Conservation (phyloP, 2,329 filamentous ascomycete genomes). For the Aspergillus bombycis region DNA sequence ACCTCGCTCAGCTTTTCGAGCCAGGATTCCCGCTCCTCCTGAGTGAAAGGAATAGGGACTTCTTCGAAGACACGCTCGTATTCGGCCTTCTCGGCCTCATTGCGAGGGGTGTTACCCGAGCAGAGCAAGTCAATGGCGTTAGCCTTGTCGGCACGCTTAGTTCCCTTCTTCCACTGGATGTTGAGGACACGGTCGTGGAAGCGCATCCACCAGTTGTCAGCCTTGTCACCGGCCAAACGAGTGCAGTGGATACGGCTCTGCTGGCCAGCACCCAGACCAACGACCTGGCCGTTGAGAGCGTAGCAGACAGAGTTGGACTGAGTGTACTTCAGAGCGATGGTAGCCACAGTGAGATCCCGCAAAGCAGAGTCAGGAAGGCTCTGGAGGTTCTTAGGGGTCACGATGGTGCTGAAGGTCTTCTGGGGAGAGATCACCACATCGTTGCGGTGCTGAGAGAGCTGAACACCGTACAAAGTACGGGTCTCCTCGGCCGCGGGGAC, state of each 20-base stretch:
- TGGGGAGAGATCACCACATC: conserved; percentile 82
- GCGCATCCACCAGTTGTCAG: conserved; percentile 99
- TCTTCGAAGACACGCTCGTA: conserved; percentile 92
- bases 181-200: conserved; percentile 87
- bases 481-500: conserved; percentile 74
- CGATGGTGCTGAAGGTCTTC: conserved; percentile 78
- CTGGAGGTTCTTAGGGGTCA: conserved; percentile 79
- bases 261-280: conserved; percentile 93
- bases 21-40: conserved; percentile 85
- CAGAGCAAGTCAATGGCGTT: conserved; percentile 97
- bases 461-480: conserved; percentile 87
- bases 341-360: conserved; percentile 89
- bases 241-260: conserved; percentile 99
- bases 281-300: conserved; percentile 86
- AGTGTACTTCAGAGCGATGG: conserved; percentile 97
- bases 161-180: conserved; percentile 97
- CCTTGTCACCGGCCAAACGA: conserved; percentile 93
- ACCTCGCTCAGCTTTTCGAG: conserved; percentile 74
- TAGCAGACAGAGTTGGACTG: conserved; percentile 99
- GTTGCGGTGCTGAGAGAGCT: conserved; percentile 87
- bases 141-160: conserved; percentile 95
- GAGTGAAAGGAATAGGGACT: conserved; percentile 79
- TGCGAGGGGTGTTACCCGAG: conserved; percentile 83
- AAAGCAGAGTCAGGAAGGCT: conserved; percentile 78
- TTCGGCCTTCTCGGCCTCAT: conserved; percentile 78